These are phyloP conservation scores for Fraxinus nigra DNA, from an alignment of 305 asterid species.

Conservation along the genomic window DNA sequence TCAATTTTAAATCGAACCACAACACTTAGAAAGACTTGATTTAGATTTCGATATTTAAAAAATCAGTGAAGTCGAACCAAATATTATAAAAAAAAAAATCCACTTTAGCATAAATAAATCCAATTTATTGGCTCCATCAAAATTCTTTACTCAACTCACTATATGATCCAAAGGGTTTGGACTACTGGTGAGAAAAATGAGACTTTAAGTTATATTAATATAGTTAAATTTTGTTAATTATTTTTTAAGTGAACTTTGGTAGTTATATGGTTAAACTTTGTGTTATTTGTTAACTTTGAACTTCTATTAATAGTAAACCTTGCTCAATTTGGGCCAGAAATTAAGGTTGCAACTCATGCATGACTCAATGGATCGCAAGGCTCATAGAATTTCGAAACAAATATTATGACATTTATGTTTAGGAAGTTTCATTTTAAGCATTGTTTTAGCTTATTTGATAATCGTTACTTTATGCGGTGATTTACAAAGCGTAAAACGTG, in stretches of 20 bases:
- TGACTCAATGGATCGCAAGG: not conserved
- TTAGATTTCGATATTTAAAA: not conserved
- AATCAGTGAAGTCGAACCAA: not conserved
- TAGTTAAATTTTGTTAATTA: not conserved
- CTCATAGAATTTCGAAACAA: not conserved
- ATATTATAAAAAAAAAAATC: too few relatives aligned
- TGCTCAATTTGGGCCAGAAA: not conserved
- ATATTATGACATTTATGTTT: not conserved
- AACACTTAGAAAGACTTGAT: not conserved
- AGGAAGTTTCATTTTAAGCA: not conserved
- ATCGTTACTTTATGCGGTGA: too few relatives aligned
- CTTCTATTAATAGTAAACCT: not conserved
- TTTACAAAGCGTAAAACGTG: too few relatives aligned
- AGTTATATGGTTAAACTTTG: not conserved
- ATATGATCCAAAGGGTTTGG: not conserved
- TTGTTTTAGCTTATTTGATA: not conserved
- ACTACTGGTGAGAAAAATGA: not conserved
- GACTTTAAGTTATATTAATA: not conserved
- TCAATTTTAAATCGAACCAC: not conserved
- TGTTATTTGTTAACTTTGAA: not conserved
- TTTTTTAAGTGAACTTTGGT: not conserved
- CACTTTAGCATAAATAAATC: not conserved
- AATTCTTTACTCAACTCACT: not conserved
- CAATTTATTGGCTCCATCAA: not conserved
- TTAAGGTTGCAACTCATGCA: not conserved